Evolutionary conservation across 169 alveolate genomes (phyloP).

Genomic region (Plasmodium gallinaceum): DNA sequence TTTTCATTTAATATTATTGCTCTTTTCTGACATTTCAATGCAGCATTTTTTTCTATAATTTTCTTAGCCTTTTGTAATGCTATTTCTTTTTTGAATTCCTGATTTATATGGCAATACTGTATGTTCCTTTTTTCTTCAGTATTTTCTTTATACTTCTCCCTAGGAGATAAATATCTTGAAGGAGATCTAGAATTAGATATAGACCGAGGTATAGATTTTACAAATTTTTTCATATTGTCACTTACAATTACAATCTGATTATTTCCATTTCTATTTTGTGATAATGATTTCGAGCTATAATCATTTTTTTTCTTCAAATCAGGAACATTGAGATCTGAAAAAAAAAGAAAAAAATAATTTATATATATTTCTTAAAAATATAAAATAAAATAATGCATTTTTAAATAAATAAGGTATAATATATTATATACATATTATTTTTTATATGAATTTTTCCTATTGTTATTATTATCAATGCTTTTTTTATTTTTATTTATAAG

Average conservation of each 20-base stretch:
- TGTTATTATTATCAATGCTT: too few relatives aligned
- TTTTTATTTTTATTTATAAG: too few relatives aligned
- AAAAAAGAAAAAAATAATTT: background rate
- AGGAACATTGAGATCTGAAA: background rate
- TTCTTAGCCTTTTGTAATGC: constrained; percentile 65
- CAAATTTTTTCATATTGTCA: background rate
- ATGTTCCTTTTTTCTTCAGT: constrained; percentile 3
- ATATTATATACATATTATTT: background rate
- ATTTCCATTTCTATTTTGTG: background rate
- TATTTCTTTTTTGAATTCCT: constrained; percentile 45
- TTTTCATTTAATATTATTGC: constrained; percentile 73
- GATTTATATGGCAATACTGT: background rate
- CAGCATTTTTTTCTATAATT: constrained; percentile 72
- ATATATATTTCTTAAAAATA: background rate
- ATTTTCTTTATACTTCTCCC: constrained; percentile 14
- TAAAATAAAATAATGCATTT: background rate
- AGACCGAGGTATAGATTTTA: constrained; percentile 14
- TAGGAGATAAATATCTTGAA: constrained; percentile 8
- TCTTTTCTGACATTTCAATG: constrained; percentile 58
- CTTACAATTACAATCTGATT: background rate
- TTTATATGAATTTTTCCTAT: too few relatives aligned
- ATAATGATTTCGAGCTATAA: background rate
- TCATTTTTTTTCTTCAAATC: background rate
- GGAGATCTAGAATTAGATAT: constrained; percentile 34
- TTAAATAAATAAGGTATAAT: background rate